Evolutionary conservation across 768 basidiomycete species (phyloP).

Genomic region (Leccinum ochraceum): DNA sequence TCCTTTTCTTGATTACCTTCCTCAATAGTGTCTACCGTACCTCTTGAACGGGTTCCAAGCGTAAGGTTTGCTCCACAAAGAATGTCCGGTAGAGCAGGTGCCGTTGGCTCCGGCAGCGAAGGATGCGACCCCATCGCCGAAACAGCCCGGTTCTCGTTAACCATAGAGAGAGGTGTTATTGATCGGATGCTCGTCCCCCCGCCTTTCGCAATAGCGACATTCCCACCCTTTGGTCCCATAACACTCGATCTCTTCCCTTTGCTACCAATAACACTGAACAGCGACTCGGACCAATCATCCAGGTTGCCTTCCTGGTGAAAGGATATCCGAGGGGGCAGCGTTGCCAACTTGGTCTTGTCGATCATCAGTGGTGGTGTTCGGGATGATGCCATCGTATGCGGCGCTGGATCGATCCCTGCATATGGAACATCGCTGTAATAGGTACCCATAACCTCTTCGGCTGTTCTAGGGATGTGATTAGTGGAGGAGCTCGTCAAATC

Average conservation of each 20-base stretch:
- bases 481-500: not conserved
- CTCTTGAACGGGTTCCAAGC: constrained; percentile 14
- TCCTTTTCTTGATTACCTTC: constrained; percentile 17
- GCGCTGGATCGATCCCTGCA: constrained; percentile 9
- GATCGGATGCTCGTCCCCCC: constrained; percentile 23
- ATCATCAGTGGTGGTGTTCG: constrained; percentile 36
- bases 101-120: constrained; percentile 2
- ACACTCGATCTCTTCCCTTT: constrained; percentile 20
- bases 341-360: constrained; percentile 26
- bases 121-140: constrained; percentile 9
- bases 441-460: constrained; percentile 32
- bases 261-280: constrained; percentile 52
- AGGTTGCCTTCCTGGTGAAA: constrained; percentile 51
- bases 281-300: constrained; percentile 53
- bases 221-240: not conserved
- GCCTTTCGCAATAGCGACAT: constrained; percentile 10
- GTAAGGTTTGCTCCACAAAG: constrained; percentile 25
- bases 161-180: constrained; percentile 4
- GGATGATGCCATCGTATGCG: constrained; percentile 9
- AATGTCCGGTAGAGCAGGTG: constrained; percentile 15
- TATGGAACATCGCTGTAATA: constrained; percentile 13
- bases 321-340: constrained; percentile 53
- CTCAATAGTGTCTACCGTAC: constrained; percentile 4
- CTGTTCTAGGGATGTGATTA: constrained; percentile 23
- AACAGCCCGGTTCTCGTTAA: not conserved